These are phyloP conservation scores for Perkinsela sp. DNA, from an alignment of 208 protist species.

Conservation along the genomic window DNA sequence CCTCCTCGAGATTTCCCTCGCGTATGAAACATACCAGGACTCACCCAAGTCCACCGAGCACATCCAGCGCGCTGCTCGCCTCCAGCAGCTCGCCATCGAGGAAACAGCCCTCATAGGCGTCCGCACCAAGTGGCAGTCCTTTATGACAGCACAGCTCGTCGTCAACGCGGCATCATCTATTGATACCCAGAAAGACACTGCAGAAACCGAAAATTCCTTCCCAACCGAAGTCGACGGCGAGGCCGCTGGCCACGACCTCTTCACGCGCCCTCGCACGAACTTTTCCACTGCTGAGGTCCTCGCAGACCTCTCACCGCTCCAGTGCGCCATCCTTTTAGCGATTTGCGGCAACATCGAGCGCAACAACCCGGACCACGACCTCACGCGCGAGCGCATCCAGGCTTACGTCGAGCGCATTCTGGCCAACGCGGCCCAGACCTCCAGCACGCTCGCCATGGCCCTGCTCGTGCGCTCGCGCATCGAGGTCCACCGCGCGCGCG, in stretches of 20 bases:
- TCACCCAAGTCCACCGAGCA: constrained; percentile 25
- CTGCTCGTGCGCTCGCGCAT: constrained; percentile 37
- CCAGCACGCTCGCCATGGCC: constrained; percentile 21
- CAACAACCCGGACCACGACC: constrained; percentile 48
- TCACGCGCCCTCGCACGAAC: constrained; percentile 33
- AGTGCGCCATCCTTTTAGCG: constrained; percentile 53
- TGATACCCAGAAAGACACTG: constrained; percentile 8
- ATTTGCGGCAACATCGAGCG: constrained; percentile 51
- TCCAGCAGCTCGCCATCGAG: constrained; percentile 27
- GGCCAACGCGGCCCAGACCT: constrained; percentile 9
- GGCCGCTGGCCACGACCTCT: constrained; percentile 41
- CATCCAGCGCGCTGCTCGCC: constrained; percentile 19
- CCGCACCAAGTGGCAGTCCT: constrained; percentile 60
- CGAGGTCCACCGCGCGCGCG: constrained; percentile 30
- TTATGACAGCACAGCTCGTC: constrained; percentile 44
- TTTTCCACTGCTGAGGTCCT: constrained; percentile 7
- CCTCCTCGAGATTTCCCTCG: constrained; percentile 42
- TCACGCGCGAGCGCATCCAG: constrained; percentile 55
- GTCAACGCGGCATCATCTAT: constrained; percentile 20
- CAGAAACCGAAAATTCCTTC: constrained; percentile 11
- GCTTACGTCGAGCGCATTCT: constrained; percentile 58
- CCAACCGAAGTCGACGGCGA: constrained; percentile 18
- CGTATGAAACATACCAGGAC: constrained; percentile 54
- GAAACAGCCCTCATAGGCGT: constrained; percentile 49
- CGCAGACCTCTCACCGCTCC: constrained; percentile 26